Base-by-base conservation (phyloP, 2,329 filamentous ascomycete genomes). In the Sporothrix curviconia region DNA sequence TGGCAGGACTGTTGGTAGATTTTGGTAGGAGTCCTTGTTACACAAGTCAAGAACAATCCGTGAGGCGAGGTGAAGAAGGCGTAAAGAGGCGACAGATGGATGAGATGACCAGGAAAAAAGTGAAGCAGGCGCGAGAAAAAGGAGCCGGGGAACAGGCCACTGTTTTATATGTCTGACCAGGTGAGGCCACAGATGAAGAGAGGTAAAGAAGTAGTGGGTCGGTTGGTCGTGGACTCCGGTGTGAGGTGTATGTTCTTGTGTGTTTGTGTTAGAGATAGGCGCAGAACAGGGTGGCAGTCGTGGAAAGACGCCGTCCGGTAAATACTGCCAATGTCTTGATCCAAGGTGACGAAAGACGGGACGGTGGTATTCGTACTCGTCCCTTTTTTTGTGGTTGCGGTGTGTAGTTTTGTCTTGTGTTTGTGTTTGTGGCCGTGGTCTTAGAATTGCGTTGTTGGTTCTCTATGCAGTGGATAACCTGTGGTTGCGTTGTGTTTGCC, bases 11-110 rank as follows among this genome's bases (percentile, higher is more conserved):
- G 17, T 28, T 30, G 43, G 14, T 46, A 15, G 24, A 25, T 53
- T 36, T 42, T 34, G 37, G 37, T 22, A n/a, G 7, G 25, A 22
- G 47, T 32, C 28, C 30, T 14, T 24, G 50, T 53, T 42, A 37
- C 50, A 43, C 50, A 42, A 28, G 28, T 9, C 22, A 51, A 40
- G n/a, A 43, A 24, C 25, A 53, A 53, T 43, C 32, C 42, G 49
- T 40, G 49, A 51, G 36, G 34, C 36, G 24, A 52, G 22, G 36
- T 40, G 25, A 37, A 17, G 22, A 25, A 42, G 25, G 37, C 24
- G 28, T n/a, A 17, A 22, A 39, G 7, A 11, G 24, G 15, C 11
- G 43, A 30, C 32, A 12, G 19, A 8, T 3, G 12, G 14, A 11
- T 5, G 15, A 25, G 7, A 46, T 40, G 40, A 17, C n/a, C 14